Evolutionary conservation across 192 early-diverging fungal species (phyloP), one percentile per base, ranked within the genome.

Genomic region (Allomyces arbusculus): DNA sequence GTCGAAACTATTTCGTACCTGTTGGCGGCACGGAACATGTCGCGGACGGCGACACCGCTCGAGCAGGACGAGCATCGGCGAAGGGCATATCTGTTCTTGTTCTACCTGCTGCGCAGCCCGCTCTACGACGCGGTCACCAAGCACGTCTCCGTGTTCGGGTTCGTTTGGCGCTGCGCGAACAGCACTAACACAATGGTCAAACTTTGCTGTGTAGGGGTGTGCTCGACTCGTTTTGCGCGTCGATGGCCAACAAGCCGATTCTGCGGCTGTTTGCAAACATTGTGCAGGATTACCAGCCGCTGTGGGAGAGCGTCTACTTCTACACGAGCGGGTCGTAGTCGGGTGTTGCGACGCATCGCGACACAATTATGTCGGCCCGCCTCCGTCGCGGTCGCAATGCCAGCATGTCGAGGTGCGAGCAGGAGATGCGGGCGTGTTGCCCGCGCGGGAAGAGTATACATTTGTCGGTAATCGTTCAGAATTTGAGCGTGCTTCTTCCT

Each of bases 221-320:
- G 12, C 72, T 92, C 63, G 77, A 87, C 28, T 72, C 76, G 8
- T 77, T 87, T 43, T 83, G 84, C 62, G 74, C 82, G 63, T 76
- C 80, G 62, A 80, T 83, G n/a, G 76, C 76, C 66, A 84, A 81
- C 67, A 89, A 84, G 75, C 85, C 87, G 62, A 70, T 92, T 61
- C 79, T 92, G 58, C 87, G 85, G 19, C 76, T 92, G 68, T 77
- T 89, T 24, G 83, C 83, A 61, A 83, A 87, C 63, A 82, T 92
- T 58, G 75, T 92, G 45, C 80, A 81, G 24, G 91, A 94, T 74
- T 94, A 94, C 73, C 84, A 89, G 71, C 89, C 90, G 8, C 76
- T 94, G 23, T 92, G 89, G 89, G 85, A 94, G 75, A 81, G 82
- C 61, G 83, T 89, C 67, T 88, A 94, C 73, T 94, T 91, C 70